A percentile compares a stretch with the other conserved stretches of the same genome.
These are phyloP conservation scores for Fusarium veterinarium DNA, from an alignment of 2,329 filamentous ascomycete species.

Conservation along the genomic window DNA sequence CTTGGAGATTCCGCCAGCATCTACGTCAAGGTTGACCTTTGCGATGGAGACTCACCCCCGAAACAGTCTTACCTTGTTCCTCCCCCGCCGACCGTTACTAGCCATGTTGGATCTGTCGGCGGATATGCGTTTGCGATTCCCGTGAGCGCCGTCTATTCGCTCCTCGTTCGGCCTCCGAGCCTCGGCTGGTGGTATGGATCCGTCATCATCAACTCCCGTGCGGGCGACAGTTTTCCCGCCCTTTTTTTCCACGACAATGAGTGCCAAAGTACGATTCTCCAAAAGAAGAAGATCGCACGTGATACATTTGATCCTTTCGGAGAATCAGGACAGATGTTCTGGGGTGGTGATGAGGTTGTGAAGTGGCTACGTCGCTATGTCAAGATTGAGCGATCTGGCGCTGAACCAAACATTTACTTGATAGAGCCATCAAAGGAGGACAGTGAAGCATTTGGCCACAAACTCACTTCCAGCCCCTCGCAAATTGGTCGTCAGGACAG, in stretches of 20 bases:
- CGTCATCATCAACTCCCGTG: slow-evolving; percentile 89
- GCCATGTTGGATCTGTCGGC: slow-evolving; percentile 76
- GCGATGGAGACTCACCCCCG: slow-evolving; percentile 82
- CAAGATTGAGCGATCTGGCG: slow-evolving; percentile 81
- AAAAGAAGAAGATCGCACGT: slow-evolving; percentile 85
- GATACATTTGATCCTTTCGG: slow-evolving; percentile 93
- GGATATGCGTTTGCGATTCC: slow-evolving; percentile 93
- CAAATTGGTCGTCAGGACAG: slow-evolving; percentile 49
- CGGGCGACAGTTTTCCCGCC: slow-evolving; percentile 93
- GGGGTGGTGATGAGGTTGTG: slow-evolving; percentile 96
- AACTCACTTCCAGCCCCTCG: slow-evolving; percentile 57
- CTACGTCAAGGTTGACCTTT: slow-evolving; percentile 95
- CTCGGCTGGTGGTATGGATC: slow-evolving; percentile 99
- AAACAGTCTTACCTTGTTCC: slow-evolving; percentile 91
- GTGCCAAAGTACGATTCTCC: slow-evolving; percentile 93
- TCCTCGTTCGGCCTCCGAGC: slow-evolving; percentile 90
- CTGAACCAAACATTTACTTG: slow-evolving; percentile 91
- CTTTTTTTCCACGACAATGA: slow-evolving; percentile 98
- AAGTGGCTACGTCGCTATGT: slow-evolving; percentile 91
- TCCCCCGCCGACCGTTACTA: slow-evolving; percentile 86
- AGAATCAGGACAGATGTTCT: slow-evolving; percentile 88
- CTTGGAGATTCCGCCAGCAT: slow-evolving; percentile 87
- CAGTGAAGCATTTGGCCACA: slow-evolving; percentile 79
- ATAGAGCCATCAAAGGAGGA: slow-evolving; percentile 90
- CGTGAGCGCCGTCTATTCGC: slow-evolving; percentile 87